Base-by-base conservation (phyloP, 257 asterid species). In the Solanum gracilifrons region DNA sequence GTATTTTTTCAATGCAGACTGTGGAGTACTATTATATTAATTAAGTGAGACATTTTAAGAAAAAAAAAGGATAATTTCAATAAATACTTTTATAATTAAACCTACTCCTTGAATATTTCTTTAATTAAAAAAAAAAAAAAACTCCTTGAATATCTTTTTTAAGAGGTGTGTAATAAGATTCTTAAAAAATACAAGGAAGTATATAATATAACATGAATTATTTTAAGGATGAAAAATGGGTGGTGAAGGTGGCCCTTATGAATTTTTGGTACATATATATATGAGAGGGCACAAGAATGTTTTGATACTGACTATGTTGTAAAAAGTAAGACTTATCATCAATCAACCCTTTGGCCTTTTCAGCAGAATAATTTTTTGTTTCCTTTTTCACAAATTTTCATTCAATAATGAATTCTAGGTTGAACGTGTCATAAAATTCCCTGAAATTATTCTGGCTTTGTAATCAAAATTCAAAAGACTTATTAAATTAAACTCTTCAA, bases 371-470 rank as follows among this genome's bases (percentile, higher is more conserved):
- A 3, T 25, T 41, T 25, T 77, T 25, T 27, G 6, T 25, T 77
- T 15, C 51, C 55, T 60, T 88, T 87, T 27, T 62, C 71, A 27
- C 69, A 31, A 48, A 2, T 86, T 86, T 86, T 86, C 92, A 76
- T 85, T 82, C 66, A 43, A 7, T 43, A 79, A 87, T 89, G 82
- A 87, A 88, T 76, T 86, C 87, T 32, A 25, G 55, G 89, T 92
- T 89, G 92, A 92, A 91, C 90, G 90, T 90, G 88, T 90, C 89
- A 87, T 85, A 87, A 76, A 92, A 89, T 90, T 91, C 92, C 83
- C 90, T 85, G 90, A 83, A 83, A 92, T 1, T 4, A 66, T 55
- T 89, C 90, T 60, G 10, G 41, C 76, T 23, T 58, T 74, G 74
- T 86, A 87, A 71, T 86, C 79, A 86, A 90, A 75, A 31, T 36